Conservation (phyloP, 169 alveolate genomes). For the Cryptosporidium tyzzeri region DNA sequence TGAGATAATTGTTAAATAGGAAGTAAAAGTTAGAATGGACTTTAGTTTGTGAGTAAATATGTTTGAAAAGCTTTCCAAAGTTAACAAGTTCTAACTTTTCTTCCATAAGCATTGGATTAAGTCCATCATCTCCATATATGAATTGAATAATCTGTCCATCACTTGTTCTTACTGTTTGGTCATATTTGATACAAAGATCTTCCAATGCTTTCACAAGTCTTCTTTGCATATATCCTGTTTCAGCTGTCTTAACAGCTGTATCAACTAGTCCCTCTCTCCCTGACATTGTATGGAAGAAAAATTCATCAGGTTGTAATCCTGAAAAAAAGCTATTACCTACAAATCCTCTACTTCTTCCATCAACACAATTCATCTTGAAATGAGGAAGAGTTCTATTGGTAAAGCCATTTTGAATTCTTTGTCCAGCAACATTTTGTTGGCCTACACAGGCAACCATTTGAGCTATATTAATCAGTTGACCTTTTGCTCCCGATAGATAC, state of each 20-base stretch:
- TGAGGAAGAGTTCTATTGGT: conserved; percentile 97
- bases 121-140: conserved; percentile 98
- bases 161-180: conserved; percentile 95
- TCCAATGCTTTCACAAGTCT: conserved; percentile 97
- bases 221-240: conserved; percentile 99
- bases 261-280: conserved; percentile 99
- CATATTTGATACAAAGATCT: conserved; percentile 95
- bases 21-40: conserved; percentile 43
- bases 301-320: conserved; percentile 95
- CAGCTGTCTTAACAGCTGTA: conserved; percentile 99
- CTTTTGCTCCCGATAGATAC: conserved; percentile 99
- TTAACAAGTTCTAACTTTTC: conserved; percentile 82
- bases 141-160: conserved; percentile 96
- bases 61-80: conserved; percentile 84
- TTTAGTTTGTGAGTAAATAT: conserved; percentile 39
- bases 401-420: conserved; percentile 97
- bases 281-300: conserved; percentile 99
- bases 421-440: conserved; percentile 95
- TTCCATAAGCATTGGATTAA: conserved; percentile 91
- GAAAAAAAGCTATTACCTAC: conserved; percentile 94
- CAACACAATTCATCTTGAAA: conserved; percentile 91
- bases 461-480: conserved; percentile 95
- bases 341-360: conserved; percentile 97
- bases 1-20: conserved; percentile 22
- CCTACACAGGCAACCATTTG: conserved; percentile 99